These are phyloP conservation scores for Pichia sp. DNA, from an alignment of 1,139 yeast species.

Conservation along the genomic window DNA sequence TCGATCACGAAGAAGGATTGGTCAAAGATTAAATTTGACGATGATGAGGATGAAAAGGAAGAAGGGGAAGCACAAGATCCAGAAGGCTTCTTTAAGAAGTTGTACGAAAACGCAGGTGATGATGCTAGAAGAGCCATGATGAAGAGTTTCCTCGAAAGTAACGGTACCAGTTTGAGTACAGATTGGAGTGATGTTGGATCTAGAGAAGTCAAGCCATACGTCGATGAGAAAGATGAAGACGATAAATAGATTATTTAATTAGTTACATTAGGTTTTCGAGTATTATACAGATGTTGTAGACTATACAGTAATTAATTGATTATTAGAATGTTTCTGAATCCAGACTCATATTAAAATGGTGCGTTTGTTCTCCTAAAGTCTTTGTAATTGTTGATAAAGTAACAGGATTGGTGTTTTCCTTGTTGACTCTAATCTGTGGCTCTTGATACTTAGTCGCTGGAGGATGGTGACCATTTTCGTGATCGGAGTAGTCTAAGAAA, in stretches of 20 bases:
- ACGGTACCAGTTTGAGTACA: constrained; percentile 92
- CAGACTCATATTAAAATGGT: constrained; percentile 21
- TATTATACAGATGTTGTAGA: background rate
- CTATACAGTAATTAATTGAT: no score
- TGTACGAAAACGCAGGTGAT: constrained; percentile 81
- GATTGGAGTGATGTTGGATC: constrained; percentile 89
- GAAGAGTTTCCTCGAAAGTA: constrained; percentile 90
- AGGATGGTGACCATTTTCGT: constrained; percentile 13
- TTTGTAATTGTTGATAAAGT: constrained; percentile 4
- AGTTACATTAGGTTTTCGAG: no score
- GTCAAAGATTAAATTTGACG: constrained; percentile 60
- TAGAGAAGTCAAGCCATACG: constrained; percentile 74
- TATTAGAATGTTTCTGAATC: constrained; percentile 27
- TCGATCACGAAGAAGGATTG: constrained; percentile 65
- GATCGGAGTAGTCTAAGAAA: constrained; percentile 28
- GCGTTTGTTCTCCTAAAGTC: background rate
- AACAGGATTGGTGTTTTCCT: background rate
- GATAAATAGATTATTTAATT: no score
- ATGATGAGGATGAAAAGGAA: constrained; percentile 50
- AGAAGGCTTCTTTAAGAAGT: constrained; percentile 67
- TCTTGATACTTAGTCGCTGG: background rate
- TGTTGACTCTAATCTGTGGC: background rate
- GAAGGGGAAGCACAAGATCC: constrained; percentile 39
- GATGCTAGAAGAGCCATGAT: constrained; percentile 94
- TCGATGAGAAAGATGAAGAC: constrained; percentile 39